Evolutionary conservation across 176 grass and related monocot species (phyloP), one percentile per base, ranked within the genome.

Genomic region (Zizania latifolia): DNA sequence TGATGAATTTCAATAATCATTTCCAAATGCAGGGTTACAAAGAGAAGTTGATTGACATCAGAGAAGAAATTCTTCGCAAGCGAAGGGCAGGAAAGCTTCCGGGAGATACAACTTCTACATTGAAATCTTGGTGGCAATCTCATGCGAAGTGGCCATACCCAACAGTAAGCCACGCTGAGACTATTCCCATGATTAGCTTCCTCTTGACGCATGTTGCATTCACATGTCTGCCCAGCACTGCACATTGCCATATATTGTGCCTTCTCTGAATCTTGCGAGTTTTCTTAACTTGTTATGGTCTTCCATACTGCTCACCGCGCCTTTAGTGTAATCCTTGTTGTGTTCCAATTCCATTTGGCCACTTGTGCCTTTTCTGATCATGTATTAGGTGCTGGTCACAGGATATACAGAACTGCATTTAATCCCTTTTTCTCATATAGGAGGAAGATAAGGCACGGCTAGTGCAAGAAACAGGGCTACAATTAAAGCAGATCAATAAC

Each of bases 111-210:
- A 91, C 89, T 81, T 91, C 89, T 61, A 81, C 81, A 64, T 66
- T 91, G 26, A 91, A 91, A 81, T 50, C 85, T 70, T 87, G 89
- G 89, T 91, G 89, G 89, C 89, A 91, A 51, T 87, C 89, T 24
- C 89, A 91, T 62, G 68, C 85, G 2, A 91, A 91, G 77, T 91
- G 89, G 89, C 89, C 89, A 61, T 91, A 91, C 57, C 89, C 89
- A 72, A 91, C 89, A 79, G 89, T 91, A 63, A 65, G 76, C 74
- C 34, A 36, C 7, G 33, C 21, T 35, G 23, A 58, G 9, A 37
- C 14, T 24, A 16, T 10, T 19, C 39, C 41, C 15, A 70, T 37
- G 39, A 48, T 53, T 84, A 27, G 38, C 29, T 68, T 61, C 12
- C 21, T 84, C 50, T 53, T 34, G 26, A 41, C 19, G 1, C 9